These are phyloP conservation scores for Populus simonii DNA, from an alignment of 345 rosid genomes.

Conservation along the genomic window DNA sequence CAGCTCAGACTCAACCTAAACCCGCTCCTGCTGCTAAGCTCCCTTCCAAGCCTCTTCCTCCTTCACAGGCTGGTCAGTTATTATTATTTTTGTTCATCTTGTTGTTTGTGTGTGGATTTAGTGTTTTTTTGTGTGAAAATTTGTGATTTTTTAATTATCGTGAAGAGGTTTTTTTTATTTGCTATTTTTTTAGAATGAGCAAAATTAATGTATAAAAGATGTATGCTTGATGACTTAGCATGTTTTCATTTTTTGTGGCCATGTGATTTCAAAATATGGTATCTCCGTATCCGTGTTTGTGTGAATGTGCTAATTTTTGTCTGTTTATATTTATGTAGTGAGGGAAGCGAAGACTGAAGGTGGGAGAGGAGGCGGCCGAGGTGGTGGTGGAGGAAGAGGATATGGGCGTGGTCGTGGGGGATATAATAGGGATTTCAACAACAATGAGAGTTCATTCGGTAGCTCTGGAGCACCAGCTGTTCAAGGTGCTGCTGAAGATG, in stretches of 20 bases:
- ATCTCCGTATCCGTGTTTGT: too few species aligned
- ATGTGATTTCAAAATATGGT: background rate
- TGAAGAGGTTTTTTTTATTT: background rate
- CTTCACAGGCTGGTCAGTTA: conserved; percentile 23
- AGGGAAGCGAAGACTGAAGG: conserved; percentile 22
- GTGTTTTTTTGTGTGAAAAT: background rate
- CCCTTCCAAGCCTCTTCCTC: conserved; percentile 31
- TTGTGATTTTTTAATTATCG: background rate
- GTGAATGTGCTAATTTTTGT: background rate
- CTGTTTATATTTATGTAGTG: background rate
- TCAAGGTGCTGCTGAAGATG: conserved; percentile 18
- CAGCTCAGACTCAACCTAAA: conserved; percentile 15
- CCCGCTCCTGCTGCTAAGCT: conserved; percentile 19
- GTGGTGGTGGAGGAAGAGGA: conserved; percentile 7
- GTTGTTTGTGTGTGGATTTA: background rate
- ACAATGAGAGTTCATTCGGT: conserved; percentile 11
- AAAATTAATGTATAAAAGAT: background rate
- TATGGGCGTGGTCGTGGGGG: conserved; percentile 24
- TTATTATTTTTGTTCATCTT: background rate
- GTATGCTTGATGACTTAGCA: background rate
- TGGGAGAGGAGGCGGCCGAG: conserved; percentile 20
- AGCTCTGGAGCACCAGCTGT: conserved; percentile 1
- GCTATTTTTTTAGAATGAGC: background rate
- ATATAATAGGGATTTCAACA: conserved; percentile 13
- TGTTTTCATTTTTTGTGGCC: too few species aligned